Conservation (phyloP, 257 asterid species). For the Solanum chmielewskii region DNA sequence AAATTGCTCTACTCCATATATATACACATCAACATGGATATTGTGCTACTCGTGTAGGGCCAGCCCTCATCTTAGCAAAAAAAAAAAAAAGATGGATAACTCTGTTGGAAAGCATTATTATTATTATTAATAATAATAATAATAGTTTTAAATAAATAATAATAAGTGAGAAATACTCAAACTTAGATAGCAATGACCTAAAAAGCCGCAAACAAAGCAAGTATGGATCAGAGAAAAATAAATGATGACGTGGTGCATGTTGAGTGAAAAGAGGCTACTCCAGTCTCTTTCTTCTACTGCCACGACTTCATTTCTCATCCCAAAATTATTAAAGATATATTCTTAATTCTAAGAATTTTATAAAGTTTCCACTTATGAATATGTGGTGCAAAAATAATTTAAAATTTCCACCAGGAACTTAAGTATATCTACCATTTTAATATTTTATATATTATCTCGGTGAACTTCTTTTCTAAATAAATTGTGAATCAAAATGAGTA, state of each 20-base stretch:
- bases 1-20: neutral
- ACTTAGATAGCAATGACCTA: neutral
- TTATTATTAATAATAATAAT: too few species aligned
- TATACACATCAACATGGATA: neutral
- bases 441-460: neutral
- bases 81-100: neutral
- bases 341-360: neutral
- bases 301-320: neutral
- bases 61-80: neutral
- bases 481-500: too few species aligned
- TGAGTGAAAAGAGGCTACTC: neutral
- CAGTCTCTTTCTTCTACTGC: neutral
- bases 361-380: neutral
- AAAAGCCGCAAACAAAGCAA: neutral
- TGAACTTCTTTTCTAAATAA: neutral
- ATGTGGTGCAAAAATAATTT: neutral
- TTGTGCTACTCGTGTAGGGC: neutral
- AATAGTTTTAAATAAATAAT: too few species aligned
- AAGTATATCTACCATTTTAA: neutral
- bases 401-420: neutral
- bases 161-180: neutral
- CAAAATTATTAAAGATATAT: too few species aligned
- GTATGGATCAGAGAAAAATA: neutral
- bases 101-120: neutral
- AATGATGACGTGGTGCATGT: neutral